Conservation (phyloP, 768 basidiomycete genomes). For the Amanita phalloides region DNA sequence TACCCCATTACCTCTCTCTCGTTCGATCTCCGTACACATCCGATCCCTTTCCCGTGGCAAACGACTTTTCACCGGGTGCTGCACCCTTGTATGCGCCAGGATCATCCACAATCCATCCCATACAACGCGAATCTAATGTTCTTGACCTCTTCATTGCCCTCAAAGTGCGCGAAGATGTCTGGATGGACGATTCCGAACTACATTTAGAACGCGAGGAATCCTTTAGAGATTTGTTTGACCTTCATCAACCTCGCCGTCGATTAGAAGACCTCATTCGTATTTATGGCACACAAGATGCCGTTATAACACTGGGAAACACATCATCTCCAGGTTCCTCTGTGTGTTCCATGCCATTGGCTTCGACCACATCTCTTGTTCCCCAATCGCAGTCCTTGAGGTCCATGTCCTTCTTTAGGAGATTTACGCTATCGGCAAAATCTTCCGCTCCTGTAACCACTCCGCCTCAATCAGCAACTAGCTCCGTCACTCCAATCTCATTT, state of each 20-base stretch:
- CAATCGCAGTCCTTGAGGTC: conserved; percentile 1
- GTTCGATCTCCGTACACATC: conserved; percentile 63
- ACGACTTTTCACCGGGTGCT: conserved; percentile 11
- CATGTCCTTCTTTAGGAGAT: conserved; percentile 6
- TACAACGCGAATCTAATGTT: conserved; percentile 65
- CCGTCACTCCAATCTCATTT: conserved; percentile 24
- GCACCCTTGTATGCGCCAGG: conserved; percentile 13
- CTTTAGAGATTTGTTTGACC: conserved; percentile 73
- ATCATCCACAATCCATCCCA: conserved; percentile 23
- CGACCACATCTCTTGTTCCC: conserved; percentile 1
- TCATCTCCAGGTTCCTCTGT: conserved; percentile 1
- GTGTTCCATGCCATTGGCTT: background rate
- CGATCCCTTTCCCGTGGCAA: conserved; percentile 58
- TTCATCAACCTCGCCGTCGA: conserved; percentile 61
- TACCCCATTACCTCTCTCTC: conserved; percentile 51
- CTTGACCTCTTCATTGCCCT: conserved; percentile 75
- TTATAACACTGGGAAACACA: conserved; percentile 19
- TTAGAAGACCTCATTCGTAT: conserved; percentile 63
- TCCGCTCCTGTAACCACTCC: conserved; percentile 3
- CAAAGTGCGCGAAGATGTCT: conserved; percentile 72
- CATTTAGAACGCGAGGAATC: conserved; percentile 68
- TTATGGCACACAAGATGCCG: conserved; percentile 29
- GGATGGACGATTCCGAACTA: conserved; percentile 61
- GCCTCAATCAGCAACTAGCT: conserved; percentile 5
- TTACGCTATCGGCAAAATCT: background rate